Base-by-base conservation (phyloP, 441 rosid genomes). In the Pelargonium myrrhifolium region DNA sequence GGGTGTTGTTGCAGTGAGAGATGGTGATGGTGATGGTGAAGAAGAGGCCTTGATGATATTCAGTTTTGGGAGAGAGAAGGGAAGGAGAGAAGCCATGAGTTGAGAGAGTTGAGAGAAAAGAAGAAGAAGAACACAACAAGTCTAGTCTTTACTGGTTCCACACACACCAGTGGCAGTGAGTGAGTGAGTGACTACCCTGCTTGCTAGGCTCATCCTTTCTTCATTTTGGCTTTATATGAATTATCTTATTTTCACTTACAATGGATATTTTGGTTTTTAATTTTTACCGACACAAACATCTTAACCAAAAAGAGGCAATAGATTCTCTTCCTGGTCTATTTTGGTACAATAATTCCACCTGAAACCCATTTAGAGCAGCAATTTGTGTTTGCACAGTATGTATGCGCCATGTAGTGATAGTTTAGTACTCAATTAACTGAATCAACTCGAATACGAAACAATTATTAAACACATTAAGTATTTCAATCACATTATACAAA, bases 31-130 rank as follows among this genome's bases (percentile, higher is more conserved):
- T 17, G 67, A 28, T n/a, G n/a, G n/a, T n/a, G n/a, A n/a, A 68
- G 78, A 65, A 59, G 63, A 18, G 40, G 88, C 86, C 72, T 72
- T 79, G 65, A 75, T 60, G 63, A 81, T 66, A 74, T 60, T 78
- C 65, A 82, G 81, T 66, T 82, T 92, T 40, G 90, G 85, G 71
- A 85, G 81, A 43, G 86, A 79, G 79, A 87, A 82, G 73, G 89
- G 81, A 62, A 86, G 83, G 74, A 90, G 83, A 69, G 87, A 83
- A 77, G 95, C 87, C 93, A 84, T 89, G 43, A 76, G 62, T 64
- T 58, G 63, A 3, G 31, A 31, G 12, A 59, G 63, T 40, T 40
- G 45, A 39, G 3, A 9, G 11, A 39, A 9, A 8, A 39, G 43
- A 39, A 39, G 10, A 31, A 31, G 6, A 31, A 9, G 2, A 22